Conservation (phyloP, 345 rosid species). For the Eucalyptus melliodora region DNA sequence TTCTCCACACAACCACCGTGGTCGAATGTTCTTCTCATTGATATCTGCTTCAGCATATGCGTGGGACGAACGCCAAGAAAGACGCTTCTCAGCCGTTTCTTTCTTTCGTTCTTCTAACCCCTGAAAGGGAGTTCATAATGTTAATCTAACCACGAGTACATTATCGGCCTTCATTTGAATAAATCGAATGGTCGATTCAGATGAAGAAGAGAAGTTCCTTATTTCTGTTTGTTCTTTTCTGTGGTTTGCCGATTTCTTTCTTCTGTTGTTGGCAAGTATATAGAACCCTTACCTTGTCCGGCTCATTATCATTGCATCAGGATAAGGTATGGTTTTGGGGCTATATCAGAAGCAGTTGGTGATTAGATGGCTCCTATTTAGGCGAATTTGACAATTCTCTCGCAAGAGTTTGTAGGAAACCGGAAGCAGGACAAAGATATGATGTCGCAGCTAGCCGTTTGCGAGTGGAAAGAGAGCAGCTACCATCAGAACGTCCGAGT, state of each 20-base stretch:
- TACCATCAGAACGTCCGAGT: neutral
- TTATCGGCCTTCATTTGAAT: neutral
- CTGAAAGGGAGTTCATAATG: neutral
- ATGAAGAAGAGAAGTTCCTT: neutral
- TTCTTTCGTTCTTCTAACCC: neutral
- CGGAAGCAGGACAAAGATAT: neutral
- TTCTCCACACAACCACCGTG: neutral
- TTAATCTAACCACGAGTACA: neutral
- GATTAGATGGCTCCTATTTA: neutral
- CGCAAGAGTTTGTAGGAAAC: neutral
- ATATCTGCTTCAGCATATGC: neutral
- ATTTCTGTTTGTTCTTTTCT: neutral
- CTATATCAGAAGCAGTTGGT: neutral
- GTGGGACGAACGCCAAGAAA: neutral
- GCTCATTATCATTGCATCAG: neutral
- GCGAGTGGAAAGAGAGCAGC: neutral
- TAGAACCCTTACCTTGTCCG: neutral
- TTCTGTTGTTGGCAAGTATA: neutral
- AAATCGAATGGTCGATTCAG: neutral
- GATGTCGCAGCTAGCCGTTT: neutral
- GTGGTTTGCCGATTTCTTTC: neutral
- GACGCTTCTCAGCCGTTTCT: neutral
- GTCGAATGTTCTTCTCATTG: neutral
- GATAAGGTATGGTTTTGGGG: neutral
- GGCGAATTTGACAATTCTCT: neutral